Base-by-base conservation (phyloP, 2,329 filamentous ascomycete species). In the Torrubiella hemipterigena region DNA sequence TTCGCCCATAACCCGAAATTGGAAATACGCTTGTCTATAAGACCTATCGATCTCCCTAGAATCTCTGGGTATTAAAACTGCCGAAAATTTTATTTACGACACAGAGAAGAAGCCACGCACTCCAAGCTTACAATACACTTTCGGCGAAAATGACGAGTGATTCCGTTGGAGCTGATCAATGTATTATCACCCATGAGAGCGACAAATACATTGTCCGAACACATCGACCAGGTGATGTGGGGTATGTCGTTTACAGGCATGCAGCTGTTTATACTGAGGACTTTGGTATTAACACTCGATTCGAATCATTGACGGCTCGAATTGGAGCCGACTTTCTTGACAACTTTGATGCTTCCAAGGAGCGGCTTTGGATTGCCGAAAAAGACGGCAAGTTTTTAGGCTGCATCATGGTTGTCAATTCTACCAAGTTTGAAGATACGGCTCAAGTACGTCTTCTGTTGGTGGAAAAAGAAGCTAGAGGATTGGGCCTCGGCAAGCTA, bases 331-430 rank as follows among this genome's bases (percentile, higher is more conserved):
- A 47, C 14, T 50, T 50, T 27, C 25, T 48, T 19, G 33, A 38
- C 10, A 43, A 42, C 11, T 41, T 40, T 31, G 38, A 49, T 16
- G 37, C 42, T 3, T 21, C 22, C 7, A 17, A 10, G n/a, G 47
- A 50, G n/a, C 42, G 39, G 3, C 45, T 42, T 34, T 51, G 47
- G 47, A 47, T 50, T 9, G 46, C 44, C 0, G 47, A 51, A 27
- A 34, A 29, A 4, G 36, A 38, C 5, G 41, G 30, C 4, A 16
- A 38, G 5, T 51, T 51, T 21, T 27, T 43, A 1, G 47, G 48
- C 6, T 46, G 40, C 29, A 33, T 51, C 14, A 38, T 45, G n/a
- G 29, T 51, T 1, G 30, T 43, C 23, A 39, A 37, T 7, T 41
- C 46, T 16, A 27, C 17, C 17, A 17, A 38, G 18, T n/a, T n/a